Evolutionary conservation across 495 filamentous ascomycete species (phyloP).

Genomic region (Haplographium delicatum): DNA sequence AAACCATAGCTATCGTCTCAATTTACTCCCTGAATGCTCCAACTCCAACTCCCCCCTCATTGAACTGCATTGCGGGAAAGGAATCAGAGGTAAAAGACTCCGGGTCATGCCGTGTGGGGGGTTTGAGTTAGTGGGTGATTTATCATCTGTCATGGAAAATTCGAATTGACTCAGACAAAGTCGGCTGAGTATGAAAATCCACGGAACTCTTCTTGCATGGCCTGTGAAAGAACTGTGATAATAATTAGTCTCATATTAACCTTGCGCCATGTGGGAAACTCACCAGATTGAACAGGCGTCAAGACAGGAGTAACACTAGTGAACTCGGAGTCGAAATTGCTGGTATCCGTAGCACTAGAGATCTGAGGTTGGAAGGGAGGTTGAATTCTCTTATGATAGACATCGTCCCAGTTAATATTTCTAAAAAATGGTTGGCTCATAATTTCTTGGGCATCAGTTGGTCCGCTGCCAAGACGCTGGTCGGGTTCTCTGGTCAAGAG

Average conservation of each 20-base stretch:
- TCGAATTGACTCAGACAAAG: slow-evolving; percentile 20
- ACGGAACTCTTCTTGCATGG: slow-evolving; percentile 99
- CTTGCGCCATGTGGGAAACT: slow-evolving; percentile 30
- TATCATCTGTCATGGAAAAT: too few species aligned
- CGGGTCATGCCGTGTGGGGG: too few species aligned
- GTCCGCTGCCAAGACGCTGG: slow-evolving; percentile 83
- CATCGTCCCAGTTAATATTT: slow-evolving; percentile 97
- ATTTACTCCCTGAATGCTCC: background rate
- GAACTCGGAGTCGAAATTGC: slow-evolving; percentile 98
- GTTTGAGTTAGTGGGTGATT: slow-evolving; percentile 3
- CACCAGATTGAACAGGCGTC: slow-evolving; percentile 96
- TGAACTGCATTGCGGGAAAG: background rate
- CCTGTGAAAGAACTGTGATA: slow-evolving; percentile 80
- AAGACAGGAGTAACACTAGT: slow-evolving; percentile 97
- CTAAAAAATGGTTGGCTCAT: slow-evolving; percentile 99
- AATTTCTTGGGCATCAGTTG: slow-evolving; percentile 97
- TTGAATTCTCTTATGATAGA: slow-evolving; percentile 87
- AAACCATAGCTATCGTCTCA: background rate
- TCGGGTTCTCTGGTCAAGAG: slow-evolving; percentile 94
- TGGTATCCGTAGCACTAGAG: slow-evolving; percentile 88
- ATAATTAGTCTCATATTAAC: slow-evolving; percentile 22
- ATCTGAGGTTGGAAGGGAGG: slow-evolving; percentile 89
- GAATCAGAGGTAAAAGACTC: background rate
- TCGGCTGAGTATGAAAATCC: slow-evolving; percentile 81
- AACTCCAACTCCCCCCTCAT: background rate